A percentile compares a stretch with the other conserved stretches of the same genome.
Conservation (phyloP, 441 rosid species). For the Viola pubescens region DNA sequence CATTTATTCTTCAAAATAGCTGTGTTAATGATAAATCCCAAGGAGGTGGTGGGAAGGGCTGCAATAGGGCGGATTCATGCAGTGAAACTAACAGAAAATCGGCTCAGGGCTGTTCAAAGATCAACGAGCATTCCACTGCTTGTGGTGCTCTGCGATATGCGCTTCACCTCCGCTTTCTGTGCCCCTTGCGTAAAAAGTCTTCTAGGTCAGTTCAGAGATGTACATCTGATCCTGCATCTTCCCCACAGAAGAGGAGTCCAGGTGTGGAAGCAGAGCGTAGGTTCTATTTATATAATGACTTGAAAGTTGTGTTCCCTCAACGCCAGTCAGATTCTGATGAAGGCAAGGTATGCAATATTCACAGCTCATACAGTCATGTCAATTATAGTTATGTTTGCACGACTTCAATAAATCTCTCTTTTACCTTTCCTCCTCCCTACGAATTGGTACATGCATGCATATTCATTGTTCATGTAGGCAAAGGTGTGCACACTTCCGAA, state of each 20-base stretch:
- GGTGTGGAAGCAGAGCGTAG: constrained; percentile 51
- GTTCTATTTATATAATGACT: constrained; percentile 81
- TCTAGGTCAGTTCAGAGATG: constrained; percentile 44
- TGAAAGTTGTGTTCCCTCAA: constrained; percentile 91
- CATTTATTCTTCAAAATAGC: constrained; percentile 21
- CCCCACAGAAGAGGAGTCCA: constrained; percentile 27
- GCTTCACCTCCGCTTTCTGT: constrained; percentile 79
- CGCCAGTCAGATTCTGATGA: constrained; percentile 94
- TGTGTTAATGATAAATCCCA: constrained; percentile 19
- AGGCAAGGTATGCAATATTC: constrained; percentile 65
- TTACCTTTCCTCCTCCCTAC: too few species aligned
- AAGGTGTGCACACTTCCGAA: too few species aligned
- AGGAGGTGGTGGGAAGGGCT: constrained; percentile 16
- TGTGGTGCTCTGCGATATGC: constrained; percentile 83
- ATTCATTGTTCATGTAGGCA: too few species aligned
- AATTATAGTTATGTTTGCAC: too few species aligned
- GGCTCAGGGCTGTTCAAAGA: constrained; percentile 38
- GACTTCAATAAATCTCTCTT: too few species aligned
- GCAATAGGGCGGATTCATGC: constrained; percentile 18
- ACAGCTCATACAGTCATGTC: not conserved
- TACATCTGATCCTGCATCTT: constrained; percentile 32
- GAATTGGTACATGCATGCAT: too few species aligned
- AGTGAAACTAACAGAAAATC: constrained; percentile 23
- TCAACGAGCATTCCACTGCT: constrained; percentile 39
- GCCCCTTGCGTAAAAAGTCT: constrained; percentile 54